A percentile compares a stretch with the other conserved stretches of the same genome.
phyloP scores from a whole-genome alignment of 2,329 filamentous ascomycete genomes.

The Sphaerulina populicola region DNA sequence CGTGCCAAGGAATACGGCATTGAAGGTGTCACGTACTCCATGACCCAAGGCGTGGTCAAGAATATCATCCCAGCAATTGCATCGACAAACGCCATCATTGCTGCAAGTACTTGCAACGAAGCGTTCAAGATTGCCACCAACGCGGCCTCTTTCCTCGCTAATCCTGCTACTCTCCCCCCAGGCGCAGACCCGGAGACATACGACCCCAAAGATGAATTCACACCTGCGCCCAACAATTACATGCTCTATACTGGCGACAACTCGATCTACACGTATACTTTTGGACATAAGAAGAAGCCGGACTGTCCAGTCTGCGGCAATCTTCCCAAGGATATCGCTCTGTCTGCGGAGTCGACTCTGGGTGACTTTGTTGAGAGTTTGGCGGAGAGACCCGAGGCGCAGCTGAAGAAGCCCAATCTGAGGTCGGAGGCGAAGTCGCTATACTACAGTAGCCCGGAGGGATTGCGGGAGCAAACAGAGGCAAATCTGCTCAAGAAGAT shows the following conservation, averaged over 20 bases:
- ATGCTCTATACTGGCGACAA: conserved; percentile 99
- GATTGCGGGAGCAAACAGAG: conserved; percentile 74
- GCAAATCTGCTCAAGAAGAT: conserved; percentile 74
- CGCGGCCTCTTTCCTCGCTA: conserved; percentile 69
- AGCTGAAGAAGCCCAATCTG: conserved; percentile 88
- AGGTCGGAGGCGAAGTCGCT: conserved; percentile 72
- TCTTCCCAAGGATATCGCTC: conserved; percentile 62
- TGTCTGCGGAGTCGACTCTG: conserved; percentile 64
- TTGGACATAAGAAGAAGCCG: conserved; percentile 84
- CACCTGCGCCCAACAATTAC: conserved; percentile 57
- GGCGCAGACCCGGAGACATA: conserved; percentile 21
- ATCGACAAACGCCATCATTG: conserved; percentile 93
- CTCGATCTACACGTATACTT: conserved; percentile 93
- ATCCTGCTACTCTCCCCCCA: conserved; percentile 46
- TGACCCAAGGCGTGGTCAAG: conserved; percentile 96
- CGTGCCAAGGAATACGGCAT: conserved; percentile 87
- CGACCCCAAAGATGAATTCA: conserved; percentile 18
- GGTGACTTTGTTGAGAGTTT: conserved; percentile 79
- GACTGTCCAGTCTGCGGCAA: conserved; percentile 94
- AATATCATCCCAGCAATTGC: conserved; percentile 99
- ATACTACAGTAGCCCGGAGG: conserved; percentile 77
- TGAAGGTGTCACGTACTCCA: conserved; percentile 81
- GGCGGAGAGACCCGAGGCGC: conserved; percentile 73
- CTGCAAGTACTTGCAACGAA: conserved; percentile 92
- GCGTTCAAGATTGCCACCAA: conserved; percentile 86